phyloP scores from a whole-genome alignment of 352 stramenopile genomes.

The Phytopythium litorale region DNA sequence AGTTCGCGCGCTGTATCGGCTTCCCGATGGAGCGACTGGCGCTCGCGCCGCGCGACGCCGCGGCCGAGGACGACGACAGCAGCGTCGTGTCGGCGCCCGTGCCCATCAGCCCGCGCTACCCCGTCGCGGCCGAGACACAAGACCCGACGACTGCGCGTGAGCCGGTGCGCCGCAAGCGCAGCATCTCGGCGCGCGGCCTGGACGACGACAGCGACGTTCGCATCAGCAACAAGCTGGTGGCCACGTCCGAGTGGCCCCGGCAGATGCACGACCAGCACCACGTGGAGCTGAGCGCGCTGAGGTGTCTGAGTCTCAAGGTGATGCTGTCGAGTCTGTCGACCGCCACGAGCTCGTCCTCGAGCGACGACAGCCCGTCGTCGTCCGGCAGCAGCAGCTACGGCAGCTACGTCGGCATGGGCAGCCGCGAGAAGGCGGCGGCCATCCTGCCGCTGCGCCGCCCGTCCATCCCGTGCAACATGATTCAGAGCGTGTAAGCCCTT shows the following conservation, averaged over 20 bases:
- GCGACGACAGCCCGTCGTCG: conserved; percentile 4
- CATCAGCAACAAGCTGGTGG: conserved; percentile 12
- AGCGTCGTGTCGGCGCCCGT: conserved; percentile 9
- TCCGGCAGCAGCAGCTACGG: neutral
- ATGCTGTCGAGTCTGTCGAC: conserved; percentile 40
- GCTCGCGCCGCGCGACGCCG: neutral
- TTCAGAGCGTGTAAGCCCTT: conserved; percentile 16
- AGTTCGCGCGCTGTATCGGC: conserved; percentile 28
- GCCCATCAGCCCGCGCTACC: conserved; percentile 11
- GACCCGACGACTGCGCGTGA: conserved; percentile 20
- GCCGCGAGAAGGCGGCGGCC: conserved; percentile 3
- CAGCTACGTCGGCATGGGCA: neutral
- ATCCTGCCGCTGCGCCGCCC: conserved; percentile 10
- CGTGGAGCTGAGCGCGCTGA: conserved; percentile 40
- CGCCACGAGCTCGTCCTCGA: conserved; percentile 4
- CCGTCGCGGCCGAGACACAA: conserved; percentile 9
- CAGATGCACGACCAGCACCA: conserved; percentile 33
- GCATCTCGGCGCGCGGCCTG: conserved; percentile 13
- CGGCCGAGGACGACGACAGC: neutral
- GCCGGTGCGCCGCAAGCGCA: conserved; percentile 17
- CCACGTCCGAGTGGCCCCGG: conserved; percentile 20
- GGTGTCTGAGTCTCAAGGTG: conserved; percentile 51
- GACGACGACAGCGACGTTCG: conserved; percentile 18
- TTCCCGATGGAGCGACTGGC: conserved; percentile 29
- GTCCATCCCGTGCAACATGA: conserved; percentile 21